Evolutionary conservation across 2,329 filamentous ascomycete species (phyloP), one percentile per base, ranked within the genome.

Genomic region (Acrocalymma vagum): DNA sequence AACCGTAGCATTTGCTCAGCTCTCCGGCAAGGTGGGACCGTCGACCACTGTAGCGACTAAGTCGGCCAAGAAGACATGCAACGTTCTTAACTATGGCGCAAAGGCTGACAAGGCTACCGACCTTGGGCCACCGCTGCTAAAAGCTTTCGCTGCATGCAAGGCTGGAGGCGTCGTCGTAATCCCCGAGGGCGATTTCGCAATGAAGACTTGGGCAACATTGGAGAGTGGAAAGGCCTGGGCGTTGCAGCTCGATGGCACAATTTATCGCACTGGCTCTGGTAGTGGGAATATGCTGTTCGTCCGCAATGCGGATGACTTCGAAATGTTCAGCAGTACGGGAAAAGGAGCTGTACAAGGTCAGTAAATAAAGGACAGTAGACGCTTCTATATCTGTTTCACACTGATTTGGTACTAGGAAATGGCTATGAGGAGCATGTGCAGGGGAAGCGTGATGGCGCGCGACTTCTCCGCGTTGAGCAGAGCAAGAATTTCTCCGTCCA

Each of bases 271-370:
- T n/a, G 76, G 78, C 6, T 75, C 70, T 5, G 72, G 57, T 5
- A 72, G 60, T 6, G 78, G 78, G 2, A 80, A 81, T 47, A 81
- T 81, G 78, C 73, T 81, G 48, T 70, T 74, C 45, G 71, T 81
- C 37, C 67, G 77, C 46, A 72, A 78, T 45, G 69, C 71, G 7
- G 70, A 63, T 37, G 77, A 81, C 52, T 79, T 82, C 36, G 79
- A 82, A 53, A 48, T 82, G 41, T 80, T 79, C 60, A 79, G 76
- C 27, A 75, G 72, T 27, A 80, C 72, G 4, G 76, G 75, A 10
- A 69, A 72, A 42, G 79, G 78, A 38, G 78, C 78, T 14, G 66
- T 81, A 18, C 79, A 81, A 57, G 78, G 59, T 60, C 42, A 7
- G 38, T 42, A 28, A 4, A 14, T 15, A 3, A 18, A 32, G 15